Conservation (phyloP, 2,329 filamentous ascomycete genomes). For the Chrysosphaeria jannelii region DNA sequence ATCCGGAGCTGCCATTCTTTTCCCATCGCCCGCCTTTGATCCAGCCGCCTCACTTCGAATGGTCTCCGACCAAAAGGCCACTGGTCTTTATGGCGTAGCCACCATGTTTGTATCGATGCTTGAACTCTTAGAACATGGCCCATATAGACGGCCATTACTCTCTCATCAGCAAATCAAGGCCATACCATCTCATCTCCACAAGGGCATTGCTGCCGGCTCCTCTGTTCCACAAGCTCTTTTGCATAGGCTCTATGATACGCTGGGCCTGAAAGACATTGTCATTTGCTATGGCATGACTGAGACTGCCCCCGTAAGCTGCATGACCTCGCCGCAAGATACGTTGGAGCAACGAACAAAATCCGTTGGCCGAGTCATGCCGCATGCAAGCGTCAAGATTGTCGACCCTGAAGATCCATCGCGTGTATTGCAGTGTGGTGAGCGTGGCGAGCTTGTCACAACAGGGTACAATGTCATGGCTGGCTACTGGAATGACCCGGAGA, state of each 20-base stretch:
- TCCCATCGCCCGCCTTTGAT: constrained; percentile 68
- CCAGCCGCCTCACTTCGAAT: constrained; percentile 36
- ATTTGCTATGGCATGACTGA: constrained; percentile 97
- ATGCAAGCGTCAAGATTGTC: constrained; percentile 52
- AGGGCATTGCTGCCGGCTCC: constrained; percentile 75
- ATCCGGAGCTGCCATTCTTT: constrained; percentile 46
- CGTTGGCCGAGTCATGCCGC: constrained; percentile 59
- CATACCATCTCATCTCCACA: constrained; percentile 23
- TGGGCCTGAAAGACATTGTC: constrained; percentile 58
- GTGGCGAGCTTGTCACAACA: constrained; percentile 54
- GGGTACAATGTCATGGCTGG: constrained; percentile 80
- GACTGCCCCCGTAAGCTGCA: constrained; percentile 46
- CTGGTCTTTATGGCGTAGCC: constrained; percentile 57
- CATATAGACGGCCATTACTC: constrained; percentile 6
- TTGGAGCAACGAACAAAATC: constrained; percentile 40
- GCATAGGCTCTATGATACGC: constrained; percentile 35
- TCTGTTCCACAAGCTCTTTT: constrained; percentile 65
- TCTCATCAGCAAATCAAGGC: constrained; percentile 2
- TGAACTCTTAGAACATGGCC: constrained; percentile 36
- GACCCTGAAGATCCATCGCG: constrained; percentile 25
- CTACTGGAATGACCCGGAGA: constrained; percentile 49
- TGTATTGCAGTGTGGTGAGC: constrained; percentile 30
- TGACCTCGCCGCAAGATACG: constrained; percentile 56
- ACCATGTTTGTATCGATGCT: constrained; percentile 87
- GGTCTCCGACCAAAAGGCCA: constrained; percentile 21